Evolutionary conservation across 1,284 basidiomycete species (phyloP).

Genomic region (Ustilago vetiveriae): DNA sequence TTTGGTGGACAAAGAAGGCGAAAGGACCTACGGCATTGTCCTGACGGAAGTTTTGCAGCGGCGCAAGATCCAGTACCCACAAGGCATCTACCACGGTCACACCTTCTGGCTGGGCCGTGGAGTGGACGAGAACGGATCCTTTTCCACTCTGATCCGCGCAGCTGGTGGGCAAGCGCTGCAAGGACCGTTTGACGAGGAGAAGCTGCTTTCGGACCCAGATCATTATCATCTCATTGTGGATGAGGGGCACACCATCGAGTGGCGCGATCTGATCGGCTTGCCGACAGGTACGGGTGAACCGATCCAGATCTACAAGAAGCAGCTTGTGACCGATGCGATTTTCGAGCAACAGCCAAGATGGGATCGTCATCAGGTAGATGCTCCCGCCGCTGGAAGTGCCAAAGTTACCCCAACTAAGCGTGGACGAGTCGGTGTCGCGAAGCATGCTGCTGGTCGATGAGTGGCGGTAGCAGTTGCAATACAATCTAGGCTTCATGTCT

Average conservation of each 20-base stretch:
- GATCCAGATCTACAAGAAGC: conserved; percentile 29
- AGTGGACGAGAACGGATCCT: conserved; percentile 23
- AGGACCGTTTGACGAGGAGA: conserved; percentile 20
- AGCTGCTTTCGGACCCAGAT: conserved; percentile 28
- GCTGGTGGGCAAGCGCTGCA: conserved; percentile 25
- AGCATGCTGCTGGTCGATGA: conserved; percentile 11
- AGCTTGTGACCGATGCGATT: conserved; percentile 34
- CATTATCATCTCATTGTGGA: conserved; percentile 28
- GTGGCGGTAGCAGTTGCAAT: neutral
- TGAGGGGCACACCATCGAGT: conserved; percentile 25
- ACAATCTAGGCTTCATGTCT: too few species aligned
- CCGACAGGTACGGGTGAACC: conserved; percentile 14
- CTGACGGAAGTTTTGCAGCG: conserved; percentile 32
- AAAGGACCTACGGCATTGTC: conserved; percentile 27
- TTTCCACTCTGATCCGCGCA: conserved; percentile 29
- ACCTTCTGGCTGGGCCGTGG: conserved; percentile 43
- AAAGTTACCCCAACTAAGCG: conserved; percentile 15
- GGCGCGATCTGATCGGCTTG: conserved; percentile 20
- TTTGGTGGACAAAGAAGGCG: conserved; percentile 18
- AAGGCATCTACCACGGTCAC: conserved; percentile 34
- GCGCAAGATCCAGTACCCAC: conserved; percentile 5
- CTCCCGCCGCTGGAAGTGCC: conserved; percentile 2
- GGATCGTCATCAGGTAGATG: conserved; percentile 29
- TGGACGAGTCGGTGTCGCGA: conserved; percentile 10
- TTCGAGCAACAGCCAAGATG: conserved; percentile 38